Evolutionary conservation across 345 rosid species (phyloP), one percentile per base, ranked within the genome.

Genomic region (Citrus medica): DNA sequence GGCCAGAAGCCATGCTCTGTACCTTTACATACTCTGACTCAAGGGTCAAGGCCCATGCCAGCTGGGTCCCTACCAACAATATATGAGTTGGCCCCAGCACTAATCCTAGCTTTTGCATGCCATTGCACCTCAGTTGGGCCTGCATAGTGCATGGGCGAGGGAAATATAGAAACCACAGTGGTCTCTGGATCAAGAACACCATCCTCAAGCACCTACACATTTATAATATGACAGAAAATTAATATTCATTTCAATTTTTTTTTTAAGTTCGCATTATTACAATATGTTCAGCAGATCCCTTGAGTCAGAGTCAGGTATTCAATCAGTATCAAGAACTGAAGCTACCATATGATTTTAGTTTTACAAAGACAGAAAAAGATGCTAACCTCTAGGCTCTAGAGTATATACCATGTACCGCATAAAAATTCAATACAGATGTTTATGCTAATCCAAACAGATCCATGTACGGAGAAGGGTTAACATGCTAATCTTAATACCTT

Each of bases 61-160:
- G 99, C 98, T 2, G 98, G 99, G 78, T 96, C 98, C 81, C 99
- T 86, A 79, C 99, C 99, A n/a, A 96, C 99, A 68, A 94, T 92
- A 87, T 96, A 96, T 59, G 92, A 96, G 88, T 96, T 90, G 71
- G 99, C 98, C 73, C 99, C 99, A 0, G 99, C 98, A 78, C 91
- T 96, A 78, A 96, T 94, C 77, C 98, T 89, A 73, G 97, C 97
- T 84, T 96, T 96, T 46, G 99, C 99, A 38, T 96, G 99, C 99
- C 99, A 94, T 81, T 96, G 99, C 80, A 96, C 99, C 90, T 96
- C 99, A 0, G 99, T 96, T 25, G 99, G 99, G 77, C 99, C 99
- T 46, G 97, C 98, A 78, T 94, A 96, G 82, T 90, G 99, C 99
- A 96, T 30, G 17, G 99, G 99, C 59, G 99, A 96, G 4, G 99